Evolutionary conservation across 2,329 filamentous ascomycete genomes (phyloP), one percentile per base, ranked within the genome.

Genomic region (Orbilia blumenaviensis): DNA sequence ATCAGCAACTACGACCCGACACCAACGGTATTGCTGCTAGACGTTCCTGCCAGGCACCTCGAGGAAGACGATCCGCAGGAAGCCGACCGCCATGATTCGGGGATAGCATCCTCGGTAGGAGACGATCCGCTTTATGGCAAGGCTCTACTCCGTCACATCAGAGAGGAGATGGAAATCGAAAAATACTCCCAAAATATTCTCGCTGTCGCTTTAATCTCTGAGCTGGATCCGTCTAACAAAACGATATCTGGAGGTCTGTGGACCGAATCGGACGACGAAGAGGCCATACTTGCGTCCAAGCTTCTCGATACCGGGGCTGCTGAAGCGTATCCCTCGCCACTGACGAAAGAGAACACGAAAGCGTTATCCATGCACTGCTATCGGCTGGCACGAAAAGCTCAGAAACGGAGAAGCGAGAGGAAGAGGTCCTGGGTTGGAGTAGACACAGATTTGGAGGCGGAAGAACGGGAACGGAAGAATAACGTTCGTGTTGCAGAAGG

Each of bases 391-490:
- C 92, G 92, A 82, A 89, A 93, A 36, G 71, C 71, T 50, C 71
- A 68, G 80, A 90, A 91, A 21, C 86, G 88, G 34, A 89, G 91
- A 90, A 81, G 89, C 90, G 79, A 89, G 90, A 48, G 88, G 93
- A 66, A 96, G 96, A 83, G 88, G 63, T 97, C 94, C 0, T 97
- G 94, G 94, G 93, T 97, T 44, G 93, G 94, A 25, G 87, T 96
- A 9, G 89, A 92, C 80, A 92, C 94, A 79, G 88, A 92, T 46
- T 54, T 73, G 23, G 66, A 77, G 71, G 69, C 75, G 69, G 77
- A 79, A 73, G 21, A 72, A 64, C 67, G 38, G 73, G 78, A 75
- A 58, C 78, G 72, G 63, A 75, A 75, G 71, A 75, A 75, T 63
- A 75, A 75, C 56, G 67, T 75, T 68, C 71, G 71, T 64, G 71